phyloP scores from a whole-genome alignment of 2,329 filamentous ascomycete genomes.

The Cercospora janseana region DNA sequence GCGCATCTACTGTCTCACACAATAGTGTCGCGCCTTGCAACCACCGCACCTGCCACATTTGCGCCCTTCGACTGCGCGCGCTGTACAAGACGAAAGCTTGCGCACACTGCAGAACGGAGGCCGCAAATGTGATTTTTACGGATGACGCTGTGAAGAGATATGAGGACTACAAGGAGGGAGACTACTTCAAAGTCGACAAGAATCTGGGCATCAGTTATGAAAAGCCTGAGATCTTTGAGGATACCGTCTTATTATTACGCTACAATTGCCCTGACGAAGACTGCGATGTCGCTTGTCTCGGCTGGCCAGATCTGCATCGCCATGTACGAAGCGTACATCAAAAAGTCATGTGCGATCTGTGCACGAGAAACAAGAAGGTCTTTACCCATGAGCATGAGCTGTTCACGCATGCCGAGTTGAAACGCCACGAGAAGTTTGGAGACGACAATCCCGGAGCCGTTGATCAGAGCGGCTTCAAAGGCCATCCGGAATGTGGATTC shows the following conservation, averaged over 20 bases:
- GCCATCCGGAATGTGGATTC: conserved; percentile 91
- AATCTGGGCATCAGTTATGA: conserved; percentile 92
- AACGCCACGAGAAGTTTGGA: conserved; percentile 83
- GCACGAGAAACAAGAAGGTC: conserved; percentile 92
- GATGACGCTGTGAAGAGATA: conserved; percentile 78
- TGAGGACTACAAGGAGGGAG: conserved; percentile 71
- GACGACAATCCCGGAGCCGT: conserved; percentile 86
- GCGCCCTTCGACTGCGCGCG: conserved; percentile 82
- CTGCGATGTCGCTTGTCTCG: conserved; percentile 81
- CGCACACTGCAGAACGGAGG: conserved; percentile 84
- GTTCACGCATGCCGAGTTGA: conserved; percentile 76
- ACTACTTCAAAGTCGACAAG: conserved; percentile 76
- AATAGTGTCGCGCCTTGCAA: conserved; percentile 90
- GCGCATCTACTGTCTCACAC: conserved; percentile 84
- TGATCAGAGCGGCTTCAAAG: conserved; percentile 93
- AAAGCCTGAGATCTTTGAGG: conserved; percentile 82
- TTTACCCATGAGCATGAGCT: conserved; percentile 98
- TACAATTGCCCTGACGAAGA: conserved; percentile 90
- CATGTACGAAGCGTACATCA: conserved; percentile 80
- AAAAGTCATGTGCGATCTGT: conserved; percentile 88
- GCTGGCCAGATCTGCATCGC: conserved; percentile 73
- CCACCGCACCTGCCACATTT: conserved; percentile 95
- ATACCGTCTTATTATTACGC: conserved; percentile 79
- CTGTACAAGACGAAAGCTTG: conserved; percentile 96
- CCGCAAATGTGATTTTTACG: conserved; percentile 85